Base-by-base conservation (phyloP, 768 basidiomycete genomes). In the Rhodocollybia butyracea region DNA sequence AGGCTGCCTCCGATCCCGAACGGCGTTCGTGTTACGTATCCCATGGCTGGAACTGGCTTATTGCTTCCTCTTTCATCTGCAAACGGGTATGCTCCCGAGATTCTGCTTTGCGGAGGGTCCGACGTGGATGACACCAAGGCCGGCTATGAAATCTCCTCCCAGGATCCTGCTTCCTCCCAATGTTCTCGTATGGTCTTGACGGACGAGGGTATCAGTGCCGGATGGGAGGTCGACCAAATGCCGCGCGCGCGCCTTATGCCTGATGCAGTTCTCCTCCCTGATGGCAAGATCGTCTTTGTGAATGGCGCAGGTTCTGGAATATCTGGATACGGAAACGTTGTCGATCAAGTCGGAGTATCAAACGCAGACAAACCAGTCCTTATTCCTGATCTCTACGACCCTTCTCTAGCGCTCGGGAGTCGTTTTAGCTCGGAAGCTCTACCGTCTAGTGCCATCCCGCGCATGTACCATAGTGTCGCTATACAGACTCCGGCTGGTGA, bases 381-480 rank as follows among this genome's bases (percentile, higher is more conserved):
- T 32, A 80, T 79, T 1, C 86, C 91, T 13, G 80, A 87, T 46
- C 66, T 91, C n/a, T 92, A 93, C 64, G 73, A 81, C 56, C 85
- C 87, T 1, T 40, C 66, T 11, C 84, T 80, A 2, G 70, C 77
- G 0, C 60, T 51, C 30, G 86, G 85, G 2, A 67, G 73, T 40
- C 79, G 91, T 26, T 92, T 91, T 68, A 79, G 78, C 7, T 63
- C 65, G 3, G 69, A 64, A 8, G 83, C 84, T 12, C 74, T 93
- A 71, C 83, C 79, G 19, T 73, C 79, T 1, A 90, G 86, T 64
- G 54, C 72, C 22, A 90, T 92, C 57, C 84, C 91, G 17, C 70
- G 91, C 50, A 62, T 93, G 68, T 93, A 92, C 64, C 90, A 92
- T 64, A 91, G 89, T n/a, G 83, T 88, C 0, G 91, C 90, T 43